Conservation (phyloP, 2,329 filamentous ascomycete species). For the Acrocalymma vagum region DNA sequence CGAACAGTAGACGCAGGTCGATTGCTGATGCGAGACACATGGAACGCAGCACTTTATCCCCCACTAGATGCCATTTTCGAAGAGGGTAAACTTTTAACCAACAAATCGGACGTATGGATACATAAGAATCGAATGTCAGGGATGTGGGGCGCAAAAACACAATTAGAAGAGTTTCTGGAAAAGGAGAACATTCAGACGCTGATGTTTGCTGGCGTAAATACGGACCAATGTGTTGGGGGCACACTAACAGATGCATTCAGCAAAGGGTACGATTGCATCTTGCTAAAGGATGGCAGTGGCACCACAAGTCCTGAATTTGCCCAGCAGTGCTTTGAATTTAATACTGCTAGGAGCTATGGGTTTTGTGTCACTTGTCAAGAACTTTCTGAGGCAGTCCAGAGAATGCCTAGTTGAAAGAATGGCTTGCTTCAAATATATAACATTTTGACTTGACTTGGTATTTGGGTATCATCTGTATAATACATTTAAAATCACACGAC, state of each 20-base stretch:
- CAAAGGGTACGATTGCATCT: slow-evolving; percentile 53
- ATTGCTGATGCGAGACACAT: slow-evolving; percentile 48
- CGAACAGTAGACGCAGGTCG: slow-evolving; percentile 40
- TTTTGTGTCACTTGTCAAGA: slow-evolving; percentile 48
- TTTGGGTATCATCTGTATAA: too few relatives aligned
- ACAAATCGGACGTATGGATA: slow-evolving; percentile 36
- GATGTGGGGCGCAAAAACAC: slow-evolving; percentile 46
- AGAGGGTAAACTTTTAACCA: slow-evolving; percentile 19
- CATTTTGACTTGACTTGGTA: too few relatives aligned
- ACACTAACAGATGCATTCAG: slow-evolving; percentile 53
- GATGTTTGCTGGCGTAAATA: slow-evolving; percentile 53
- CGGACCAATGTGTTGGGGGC: slow-evolving; percentile 53
- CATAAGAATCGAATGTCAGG: slow-evolving; percentile 54
- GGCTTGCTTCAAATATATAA: too few relatives aligned
- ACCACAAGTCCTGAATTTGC: slow-evolving; percentile 50
- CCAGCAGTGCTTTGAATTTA: slow-evolving; percentile 51
- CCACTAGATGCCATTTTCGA: slow-evolving; percentile 45
- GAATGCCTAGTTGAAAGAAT: too few relatives aligned
- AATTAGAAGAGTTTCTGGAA: slow-evolving; percentile 48
- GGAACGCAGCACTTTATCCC: slow-evolving; percentile 52
- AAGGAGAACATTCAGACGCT: slow-evolving; percentile 49
- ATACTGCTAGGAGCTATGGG: slow-evolving; percentile 50
- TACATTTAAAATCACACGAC: too few relatives aligned
- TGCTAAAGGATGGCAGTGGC: slow-evolving; percentile 52
- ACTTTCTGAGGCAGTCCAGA: slow-evolving; percentile 33